phyloP scores from a whole-genome alignment of 148 eudicot genomes.

The Cornus kousa region DNA sequence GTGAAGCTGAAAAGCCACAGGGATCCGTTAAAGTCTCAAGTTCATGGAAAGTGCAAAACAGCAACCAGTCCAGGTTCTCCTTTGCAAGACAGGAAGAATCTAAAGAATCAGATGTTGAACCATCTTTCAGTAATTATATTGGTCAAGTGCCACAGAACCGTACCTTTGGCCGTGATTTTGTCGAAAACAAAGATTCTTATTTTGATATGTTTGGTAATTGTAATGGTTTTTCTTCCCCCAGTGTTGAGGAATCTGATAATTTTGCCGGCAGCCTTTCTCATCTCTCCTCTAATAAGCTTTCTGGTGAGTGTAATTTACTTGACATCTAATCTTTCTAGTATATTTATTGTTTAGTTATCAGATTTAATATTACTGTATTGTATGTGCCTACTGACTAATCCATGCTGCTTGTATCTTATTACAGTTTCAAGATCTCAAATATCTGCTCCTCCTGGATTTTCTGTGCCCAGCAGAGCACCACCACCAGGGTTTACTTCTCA shows the following conservation, averaged over 20 bases:
- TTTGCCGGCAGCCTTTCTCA: conserved; percentile 37
- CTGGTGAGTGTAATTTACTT: conserved; percentile 31
- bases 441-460: conserved; percentile 94
- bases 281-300: conserved; percentile 43
- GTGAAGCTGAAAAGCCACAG: conserved; percentile 59
- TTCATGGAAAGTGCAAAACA: conserved; percentile 62
- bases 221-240: conserved; percentile 47
- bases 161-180: conserved; percentile 39
- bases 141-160: conserved; percentile 30
- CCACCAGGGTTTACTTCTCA: conserved; percentile 87
- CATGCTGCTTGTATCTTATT: conserved; percentile 3
- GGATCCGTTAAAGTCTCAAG: conserved; percentile 38
- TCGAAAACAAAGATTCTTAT: conserved; percentile 37
- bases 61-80: conserved; percentile 90
- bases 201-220: conserved; percentile 35
- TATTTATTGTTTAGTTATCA: background rate
- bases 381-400: background rate
- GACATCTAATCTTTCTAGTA: background rate
- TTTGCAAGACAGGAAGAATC: conserved; percentile 89
- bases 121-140: conserved; percentile 34
- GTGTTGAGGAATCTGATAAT: conserved; percentile 39
- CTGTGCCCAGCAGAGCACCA: conserved; percentile 69
- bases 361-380: background rate
- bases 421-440: conserved; percentile 72
- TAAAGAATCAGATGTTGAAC: conserved; percentile 29